A percentile compares a stretch with the other conserved stretches of the same genome.
phyloP scores from a whole-genome alignment of 129 eudicot species.

The Flaveria brownii region DNA sequence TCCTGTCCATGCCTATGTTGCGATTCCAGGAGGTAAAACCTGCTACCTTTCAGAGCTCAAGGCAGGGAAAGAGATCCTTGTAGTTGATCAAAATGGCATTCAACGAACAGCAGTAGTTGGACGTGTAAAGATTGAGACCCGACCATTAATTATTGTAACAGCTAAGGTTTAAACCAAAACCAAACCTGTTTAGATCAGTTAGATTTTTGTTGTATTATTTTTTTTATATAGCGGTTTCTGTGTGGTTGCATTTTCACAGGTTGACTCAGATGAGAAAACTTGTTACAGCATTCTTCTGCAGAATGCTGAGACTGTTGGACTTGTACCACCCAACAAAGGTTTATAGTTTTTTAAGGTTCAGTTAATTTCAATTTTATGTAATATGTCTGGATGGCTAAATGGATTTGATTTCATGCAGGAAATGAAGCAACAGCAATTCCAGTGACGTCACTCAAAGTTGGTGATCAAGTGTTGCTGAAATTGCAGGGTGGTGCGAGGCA shows the following conservation, averaged over 20 bases:
- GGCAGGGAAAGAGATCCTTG: conserved; percentile 78
- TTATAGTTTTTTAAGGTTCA: not conserved
- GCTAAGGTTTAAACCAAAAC: conserved; percentile 59
- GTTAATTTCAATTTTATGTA: not conserved
- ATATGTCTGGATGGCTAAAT: not conserved
- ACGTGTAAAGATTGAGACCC: conserved; percentile 88
- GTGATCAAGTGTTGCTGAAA: conserved; percentile 80
- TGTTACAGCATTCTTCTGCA: conserved; percentile 73
- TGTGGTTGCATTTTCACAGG: conserved; percentile 35
- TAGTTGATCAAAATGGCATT: conserved; percentile 74
- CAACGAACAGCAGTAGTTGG: conserved; percentile 89
- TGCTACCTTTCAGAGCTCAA: conserved; percentile 92
- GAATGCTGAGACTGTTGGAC: conserved; percentile 90
- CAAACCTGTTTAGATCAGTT: not conserved
- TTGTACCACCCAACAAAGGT: conserved; percentile 67
- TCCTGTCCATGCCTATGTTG: conserved; percentile 94
- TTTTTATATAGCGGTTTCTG: not conserved
- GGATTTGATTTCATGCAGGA: conserved; percentile 29
- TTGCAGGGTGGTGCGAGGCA: conserved; percentile 91
- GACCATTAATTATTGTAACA: conserved; percentile 76
- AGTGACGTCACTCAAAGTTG: conserved; percentile 82
- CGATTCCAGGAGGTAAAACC: conserved; percentile 92
- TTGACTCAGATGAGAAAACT: conserved; percentile 43
- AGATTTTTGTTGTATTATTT: not conserved
- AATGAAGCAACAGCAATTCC: conserved; percentile 54